Base-by-base conservation (phyloP, 176 grass and related monocot species). In the Eragrostis nindensis region DNA sequence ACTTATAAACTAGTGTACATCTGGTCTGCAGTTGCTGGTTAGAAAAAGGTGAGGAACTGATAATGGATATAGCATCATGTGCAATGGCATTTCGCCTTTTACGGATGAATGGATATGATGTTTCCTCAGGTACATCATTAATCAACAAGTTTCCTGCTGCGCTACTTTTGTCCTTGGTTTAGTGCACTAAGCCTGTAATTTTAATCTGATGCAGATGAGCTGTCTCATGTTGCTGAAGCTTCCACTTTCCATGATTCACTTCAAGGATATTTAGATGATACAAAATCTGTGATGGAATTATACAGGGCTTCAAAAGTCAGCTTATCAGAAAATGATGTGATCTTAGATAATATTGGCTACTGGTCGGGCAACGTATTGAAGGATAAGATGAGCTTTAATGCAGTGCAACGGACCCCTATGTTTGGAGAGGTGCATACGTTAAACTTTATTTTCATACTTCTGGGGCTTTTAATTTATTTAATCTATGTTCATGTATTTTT, bases 61-160 rank as follows among this genome's bases (percentile, higher is more conserved):
- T 62, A 70, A 68, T 84, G 61, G 91, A 92, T 53, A 84, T 87
- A 78, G 63, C 75, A 62, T 92, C 94, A 62, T 89, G 76, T 56
- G 89, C 85, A 48, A 90, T 97, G 85, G 87, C 92, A 66, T 97
- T 94, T 83, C 89, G 94, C 38, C 67, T 92, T 77, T 60, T 97
- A 66, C 67, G 94, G 56, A 86, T 90, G 79, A 86, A 97, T 74
- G 91, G 91, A 70, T 97, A 90, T 80, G 57, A 85, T 75, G 81
- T 97, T 70, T 94, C 91, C 15, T 90, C 94, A 85, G 89, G 94
- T 94, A 80, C 27, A 46, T 39, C 48, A 13, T 68, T 32, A n/a
- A 3, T n/a, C 46, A 69, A 39, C n/a, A 32, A 65, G 41, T 27
- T 26, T 10, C 57, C 26, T 26, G 57, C 27, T 27, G 24, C 57